Evolutionary conservation across 805 yeast species (phyloP), one percentile per base, ranked within the genome.

Genomic region (Saturnispora ahearnii): DNA sequence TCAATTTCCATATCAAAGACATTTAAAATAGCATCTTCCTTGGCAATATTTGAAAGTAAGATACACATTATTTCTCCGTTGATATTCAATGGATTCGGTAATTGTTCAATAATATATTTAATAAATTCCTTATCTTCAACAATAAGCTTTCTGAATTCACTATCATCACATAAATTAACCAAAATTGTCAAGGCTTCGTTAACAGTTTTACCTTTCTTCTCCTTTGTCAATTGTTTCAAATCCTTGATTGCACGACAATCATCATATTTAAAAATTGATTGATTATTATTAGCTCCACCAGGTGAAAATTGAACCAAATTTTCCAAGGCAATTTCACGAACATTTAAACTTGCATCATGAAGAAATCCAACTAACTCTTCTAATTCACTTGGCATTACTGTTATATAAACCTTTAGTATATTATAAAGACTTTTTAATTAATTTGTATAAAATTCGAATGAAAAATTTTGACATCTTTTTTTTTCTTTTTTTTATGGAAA

Each of bases 41-140:
- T 88, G 21, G 96, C 91, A 59, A 93, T 62, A 62, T 93, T 93
- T 28, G 96, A 81, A 57, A 93, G 73, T 51, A 93, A 70, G 54
- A 93, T 90, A 60, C 90, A 79, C 76, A 81, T 82, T 54, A 88
- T 74, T 58, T 89, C 96, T 5, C 95, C 86, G 63, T 81, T 80
- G 28, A 75, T 62, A 61, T 87, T 84, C 6, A 72, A 70, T 34
- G 79, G 64, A 51, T 76, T 78, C 54, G 79, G 65, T 36, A 84
- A 74, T 48, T 74, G 70, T 48, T 70, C 66, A 13, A 76, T 64
- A 47, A 85, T 60, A 59, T 60, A 77, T 55, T 67, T 70, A 53
- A 74, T 52, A 62, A 82, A 87, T 8, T 70, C 70, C 13, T 67
- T 70, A 62, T 91, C 96, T 28, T 77, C 73, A 5, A 80, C 85